Percentiles rank a stretch among this genome's conserved stretches.
phyloP scores from a whole-genome alignment of 768 basidiomycete species.

The Agrocybe pediades region DNA sequence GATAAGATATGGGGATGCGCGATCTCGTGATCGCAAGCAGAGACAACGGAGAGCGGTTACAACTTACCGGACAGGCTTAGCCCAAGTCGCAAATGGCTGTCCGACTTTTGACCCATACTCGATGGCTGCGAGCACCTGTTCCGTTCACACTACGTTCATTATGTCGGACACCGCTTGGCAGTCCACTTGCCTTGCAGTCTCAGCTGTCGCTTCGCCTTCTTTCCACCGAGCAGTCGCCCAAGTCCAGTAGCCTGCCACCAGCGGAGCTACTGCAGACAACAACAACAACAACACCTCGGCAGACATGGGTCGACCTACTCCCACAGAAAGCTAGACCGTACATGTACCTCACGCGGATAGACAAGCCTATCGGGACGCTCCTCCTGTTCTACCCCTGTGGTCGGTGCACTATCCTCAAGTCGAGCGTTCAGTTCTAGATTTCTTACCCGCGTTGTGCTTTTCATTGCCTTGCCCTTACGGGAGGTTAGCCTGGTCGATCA shows the following conservation, averaged over 20 bases:
- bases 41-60: background rate
- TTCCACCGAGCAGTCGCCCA: background rate
- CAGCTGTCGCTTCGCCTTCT: background rate
- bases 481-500: conserved; percentile 90
- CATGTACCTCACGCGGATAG: conserved; percentile 81
- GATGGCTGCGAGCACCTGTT: conserved; percentile 2
- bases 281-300: conserved; percentile 12
- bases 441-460: background rate
- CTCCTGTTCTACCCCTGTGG: conserved; percentile 94
- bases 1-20: background rate
- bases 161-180: background rate
- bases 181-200: background rate
- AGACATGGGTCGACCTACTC: conserved; percentile 69
- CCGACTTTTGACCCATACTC: conserved; percentile 4
- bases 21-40: background rate
- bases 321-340: conserved; percentile 73
- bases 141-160: background rate
- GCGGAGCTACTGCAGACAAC: too few relatives aligned
- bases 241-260: background rate
- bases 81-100: background rate
- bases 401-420: conserved; percentile 38
- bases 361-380: conserved; percentile 95
- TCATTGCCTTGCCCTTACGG: conserved; percentile 1
- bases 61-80: background rate
- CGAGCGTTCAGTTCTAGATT: background rate